Evolutionary conservation across 306 rosid genomes (phyloP).

Genomic region (Acacia confusa): DNA sequence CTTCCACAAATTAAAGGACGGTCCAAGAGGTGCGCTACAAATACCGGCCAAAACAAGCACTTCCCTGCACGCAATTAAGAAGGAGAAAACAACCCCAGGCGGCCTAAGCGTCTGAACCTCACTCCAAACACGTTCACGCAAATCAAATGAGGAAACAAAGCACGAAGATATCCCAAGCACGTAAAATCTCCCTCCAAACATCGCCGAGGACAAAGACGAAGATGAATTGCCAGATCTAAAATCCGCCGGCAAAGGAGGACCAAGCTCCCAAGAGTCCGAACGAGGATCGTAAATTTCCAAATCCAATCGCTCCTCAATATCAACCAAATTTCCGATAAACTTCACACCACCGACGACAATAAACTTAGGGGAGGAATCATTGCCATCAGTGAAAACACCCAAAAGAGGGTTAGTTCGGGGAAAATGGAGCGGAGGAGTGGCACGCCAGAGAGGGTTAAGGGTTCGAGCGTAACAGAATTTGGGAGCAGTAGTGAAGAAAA

Average conservation of each 20-base stretch:
- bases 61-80: constrained; percentile 57
- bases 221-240: constrained; percentile 75
- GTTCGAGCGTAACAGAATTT: constrained; percentile 52
- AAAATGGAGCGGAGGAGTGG: constrained; percentile 62
- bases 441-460: constrained; percentile 46
- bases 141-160: constrained; percentile 63
- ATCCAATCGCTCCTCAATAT: constrained; percentile 76
- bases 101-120: constrained; percentile 71
- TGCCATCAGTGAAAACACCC: constrained; percentile 47
- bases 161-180: constrained; percentile 73
- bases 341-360: constrained; percentile 78
- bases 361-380: constrained; percentile 33
- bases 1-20: constrained; percentile 67
- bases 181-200: constrained; percentile 52
- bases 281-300: constrained; percentile 68
- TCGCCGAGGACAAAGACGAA: constrained; percentile 68
- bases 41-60: constrained; percentile 71
- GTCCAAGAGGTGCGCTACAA: constrained; percentile 47
- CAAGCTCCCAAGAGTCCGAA: constrained; percentile 51
- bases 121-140: constrained; percentile 55
- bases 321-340: constrained; percentile 73
- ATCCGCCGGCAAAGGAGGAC: constrained; percentile 71
- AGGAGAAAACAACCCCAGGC: constrained; percentile 65
- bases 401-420: constrained; percentile 77
- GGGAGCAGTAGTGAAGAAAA: constrained; percentile 71